phyloP scores from a whole-genome alignment of 208 protist species.

The Herpetomonas muscarum region DNA sequence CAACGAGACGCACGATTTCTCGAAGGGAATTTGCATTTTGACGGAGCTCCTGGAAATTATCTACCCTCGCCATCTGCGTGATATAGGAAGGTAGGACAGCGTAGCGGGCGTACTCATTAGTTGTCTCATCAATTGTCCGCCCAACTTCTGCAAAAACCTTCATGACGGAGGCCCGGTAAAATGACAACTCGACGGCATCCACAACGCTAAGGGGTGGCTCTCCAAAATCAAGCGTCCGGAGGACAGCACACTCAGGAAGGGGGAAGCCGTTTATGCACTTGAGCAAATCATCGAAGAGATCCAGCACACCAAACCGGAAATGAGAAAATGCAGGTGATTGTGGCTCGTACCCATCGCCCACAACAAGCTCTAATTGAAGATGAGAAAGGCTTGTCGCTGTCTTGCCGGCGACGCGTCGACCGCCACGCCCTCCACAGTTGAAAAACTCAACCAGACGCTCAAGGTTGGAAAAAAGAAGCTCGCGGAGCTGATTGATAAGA shows the following conservation, averaged over 20 bases:
- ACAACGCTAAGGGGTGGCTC: conserved; percentile 32
- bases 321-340: conserved; percentile 51
- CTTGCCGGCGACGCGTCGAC: conserved; percentile 20
- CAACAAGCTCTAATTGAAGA: conserved; percentile 46
- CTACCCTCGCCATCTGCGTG: conserved; percentile 25
- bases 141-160: conserved; percentile 35
- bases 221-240: conserved; percentile 57
- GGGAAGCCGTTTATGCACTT: conserved; percentile 55
- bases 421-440: conserved; percentile 18
- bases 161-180: conserved; percentile 26
- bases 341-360: conserved; percentile 51
- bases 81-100: conserved; percentile 43
- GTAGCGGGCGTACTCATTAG: conserved; percentile 40
- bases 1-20: conserved; percentile 38
- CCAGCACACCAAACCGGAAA: conserved; percentile 52
- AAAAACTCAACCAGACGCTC: conserved; percentile 59
- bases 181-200: conserved; percentile 28
- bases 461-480: conserved; percentile 49
- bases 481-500: conserved; percentile 54
- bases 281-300: conserved; percentile 64
- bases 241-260: conserved; percentile 37
- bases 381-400: conserved; percentile 34
- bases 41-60: conserved; percentile 23
- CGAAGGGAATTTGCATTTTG: conserved; percentile 31
- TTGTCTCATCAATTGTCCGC: conserved; percentile 36